Evolutionary conservation across 2,329 filamentous ascomycete species (phyloP), one percentile per base, ranked within the genome.

Genomic region (Ramichloridium luteum): DNA sequence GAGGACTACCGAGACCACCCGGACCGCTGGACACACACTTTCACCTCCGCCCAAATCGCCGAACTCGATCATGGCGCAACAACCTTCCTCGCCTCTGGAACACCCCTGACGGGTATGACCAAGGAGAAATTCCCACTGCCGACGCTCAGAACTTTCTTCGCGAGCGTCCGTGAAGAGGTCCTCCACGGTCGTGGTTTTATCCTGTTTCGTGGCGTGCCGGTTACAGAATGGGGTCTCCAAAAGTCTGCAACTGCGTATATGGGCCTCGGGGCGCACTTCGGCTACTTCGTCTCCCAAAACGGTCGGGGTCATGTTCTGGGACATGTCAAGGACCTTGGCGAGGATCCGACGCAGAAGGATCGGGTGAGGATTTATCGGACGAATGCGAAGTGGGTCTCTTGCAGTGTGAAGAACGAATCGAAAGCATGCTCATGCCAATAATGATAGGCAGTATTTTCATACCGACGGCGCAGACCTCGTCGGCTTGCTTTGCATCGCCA

Each of bases 301-400:
- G 76, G 77, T 12, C 72, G 73, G 16, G 84, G 84, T 26, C 84
- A 92, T 57, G 80, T 92, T 8, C 70, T 93, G 1, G 84, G 84
- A 5, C 84, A 93, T 54, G 84, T 92, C 47, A 88, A 92, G 59
- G 84, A 92, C 56, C 68, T 90, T 3, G 81, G 82, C 27, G 84
- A 86, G 43, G 83, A 92, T 54, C 67, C 78, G 16, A 72, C 67
- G 4, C 76, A 84, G 59, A 92, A 83, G 46, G 80, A 92, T 60
- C 78, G 76, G 45, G 83, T 93, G 37, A 77, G 85, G 45, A 93
- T 93, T 57, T 93, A 93, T 63, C 72, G 85, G 40, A 93, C 85
- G 4, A 43, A 41, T 17, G 39, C 39, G 5, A 41, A 41, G 36
- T 38, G 16, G 28, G 36, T 13, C 3, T 18, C 14, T n/a, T n/a